Percentiles rank a stretch among this genome's conserved stretches.
Evolutionary conservation across 495 filamentous ascomycete genomes (phyloP).

Genomic region (Aspergillus ostianus): DNA sequence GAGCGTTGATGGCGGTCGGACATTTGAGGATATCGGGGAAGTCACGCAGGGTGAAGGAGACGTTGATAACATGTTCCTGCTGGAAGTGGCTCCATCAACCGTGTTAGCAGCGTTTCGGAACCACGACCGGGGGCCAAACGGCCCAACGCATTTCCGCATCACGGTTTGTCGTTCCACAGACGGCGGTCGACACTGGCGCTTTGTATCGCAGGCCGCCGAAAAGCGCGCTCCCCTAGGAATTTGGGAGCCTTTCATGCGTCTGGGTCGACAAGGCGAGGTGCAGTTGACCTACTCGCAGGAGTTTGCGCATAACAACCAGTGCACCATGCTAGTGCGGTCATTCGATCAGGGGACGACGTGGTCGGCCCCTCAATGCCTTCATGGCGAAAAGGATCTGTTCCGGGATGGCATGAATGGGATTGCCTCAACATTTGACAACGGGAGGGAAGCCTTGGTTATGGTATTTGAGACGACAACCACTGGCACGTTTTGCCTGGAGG

Average conservation of each 20-base stretch:
- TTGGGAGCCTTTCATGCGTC: conserved; percentile 62
- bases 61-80: conserved; percentile 58
- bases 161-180: conserved; percentile 58
- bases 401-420: conserved; percentile 66
- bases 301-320: conserved; percentile 54
- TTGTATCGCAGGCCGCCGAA: conserved; percentile 51
- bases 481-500: conserved; percentile 53
- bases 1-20: conserved; percentile 37
- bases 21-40: conserved; percentile 37
- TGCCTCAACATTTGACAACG: conserved; percentile 39
- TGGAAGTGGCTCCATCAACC: conserved; percentile 47
- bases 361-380: conserved; percentile 44
- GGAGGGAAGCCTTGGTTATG: conserved; percentile 50
- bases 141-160: conserved; percentile 56
- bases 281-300: conserved; percentile 61
- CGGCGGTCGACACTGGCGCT: conserved; percentile 52
- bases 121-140: conserved; percentile 46
- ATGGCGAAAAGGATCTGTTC: conserved; percentile 40
- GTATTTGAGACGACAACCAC: conserved; percentile 57
- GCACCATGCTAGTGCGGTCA: conserved; percentile 56
- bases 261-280: conserved; percentile 46
- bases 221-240: conserved; percentile 46
- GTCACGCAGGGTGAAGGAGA: conserved; percentile 44
- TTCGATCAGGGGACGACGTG: conserved; percentile 54
- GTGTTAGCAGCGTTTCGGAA: conserved; percentile 61